Percentiles rank a stretch among this genome's conserved stretches.
These are phyloP conservation scores for Amesomyces nigricolor DNA, from an alignment of 2,329 filamentous ascomycete genomes.

Conservation along the genomic window DNA sequence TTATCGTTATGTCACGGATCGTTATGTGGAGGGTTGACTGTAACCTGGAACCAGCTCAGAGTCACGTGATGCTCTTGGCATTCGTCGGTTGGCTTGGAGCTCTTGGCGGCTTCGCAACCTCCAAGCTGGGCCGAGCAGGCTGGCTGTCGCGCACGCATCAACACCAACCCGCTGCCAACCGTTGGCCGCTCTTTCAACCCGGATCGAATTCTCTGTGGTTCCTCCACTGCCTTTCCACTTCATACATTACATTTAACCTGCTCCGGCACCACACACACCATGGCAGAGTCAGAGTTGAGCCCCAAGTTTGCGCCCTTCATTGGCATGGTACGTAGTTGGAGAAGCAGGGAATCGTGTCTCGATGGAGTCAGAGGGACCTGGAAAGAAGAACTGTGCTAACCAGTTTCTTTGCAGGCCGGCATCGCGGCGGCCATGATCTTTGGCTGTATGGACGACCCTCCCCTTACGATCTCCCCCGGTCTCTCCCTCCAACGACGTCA, in stretches of 20 bases:
- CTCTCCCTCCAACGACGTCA: slow-evolving; percentile 7
- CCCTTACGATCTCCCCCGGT: background rate
- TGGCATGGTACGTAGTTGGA: slow-evolving; percentile 64
- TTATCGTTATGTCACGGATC: no score
- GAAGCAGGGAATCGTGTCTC: background rate
- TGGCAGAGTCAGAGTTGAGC: slow-evolving; percentile 56
- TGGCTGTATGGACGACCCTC: slow-evolving; percentile 55
- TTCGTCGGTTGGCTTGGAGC: slow-evolving; percentile 3
- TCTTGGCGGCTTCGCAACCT: slow-evolving; percentile 9
- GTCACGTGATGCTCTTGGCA: slow-evolving; percentile 17
- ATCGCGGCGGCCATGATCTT: slow-evolving; percentile 81
- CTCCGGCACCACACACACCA: slow-evolving; percentile 25
- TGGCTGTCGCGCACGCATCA: slow-evolving; percentile 5
- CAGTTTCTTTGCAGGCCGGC: slow-evolving; percentile 51
- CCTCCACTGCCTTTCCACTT: background rate
- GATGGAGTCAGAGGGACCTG: background rate
- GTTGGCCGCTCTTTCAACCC: background rate
- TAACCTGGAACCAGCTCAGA: no score
- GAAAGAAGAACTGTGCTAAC: slow-evolving; percentile 18
- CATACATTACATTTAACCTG: background rate
- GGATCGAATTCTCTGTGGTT: background rate
- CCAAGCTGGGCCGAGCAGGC: slow-evolving; percentile 9
- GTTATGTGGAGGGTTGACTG: no score
- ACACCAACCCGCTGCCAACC: slow-evolving; percentile 4
- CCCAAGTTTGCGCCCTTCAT: slow-evolving; percentile 85